phyloP scores from a whole-genome alignment of 257 asterid species.

The Rehmannia glutinosa region DNA sequence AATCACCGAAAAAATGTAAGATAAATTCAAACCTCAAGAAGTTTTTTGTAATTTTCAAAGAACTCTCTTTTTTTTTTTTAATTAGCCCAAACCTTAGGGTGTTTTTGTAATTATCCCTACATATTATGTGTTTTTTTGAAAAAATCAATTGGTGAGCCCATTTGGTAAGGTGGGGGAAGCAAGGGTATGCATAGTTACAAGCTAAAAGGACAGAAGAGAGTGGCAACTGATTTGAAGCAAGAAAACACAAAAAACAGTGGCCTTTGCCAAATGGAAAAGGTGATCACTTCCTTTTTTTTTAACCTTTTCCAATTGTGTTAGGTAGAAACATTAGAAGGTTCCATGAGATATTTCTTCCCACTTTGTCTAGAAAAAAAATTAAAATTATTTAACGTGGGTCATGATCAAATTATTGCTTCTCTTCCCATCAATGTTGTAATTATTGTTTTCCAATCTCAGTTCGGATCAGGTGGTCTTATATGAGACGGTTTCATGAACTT shows the following conservation, averaged over 20 bases:
- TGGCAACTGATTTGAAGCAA: neutral
- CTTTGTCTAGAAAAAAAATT: neutral
- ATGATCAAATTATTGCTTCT: slow-evolving; percentile 10
- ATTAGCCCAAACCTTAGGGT: no score
- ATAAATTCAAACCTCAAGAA: no score
- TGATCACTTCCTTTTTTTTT: slow-evolving; percentile 16
- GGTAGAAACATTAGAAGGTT: slow-evolving; percentile 73
- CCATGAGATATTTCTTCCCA: slow-evolving; percentile 31
- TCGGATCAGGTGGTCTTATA: no score
- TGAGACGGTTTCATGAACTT: no score
- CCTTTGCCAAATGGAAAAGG: slow-evolving; percentile 42
- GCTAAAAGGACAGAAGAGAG: no score
- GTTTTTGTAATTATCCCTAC: no score
- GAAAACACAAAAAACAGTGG: slow-evolving; percentile 12
- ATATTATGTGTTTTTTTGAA: no score
- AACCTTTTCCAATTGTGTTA: slow-evolving; percentile 44
- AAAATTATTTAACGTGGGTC: slow-evolving; percentile 12
- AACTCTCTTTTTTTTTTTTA: no score
- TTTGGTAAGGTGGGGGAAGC: neutral
- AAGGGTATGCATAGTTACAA: no score
- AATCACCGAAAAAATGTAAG: no score
- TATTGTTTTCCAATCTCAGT: no score
- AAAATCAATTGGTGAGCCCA: neutral
- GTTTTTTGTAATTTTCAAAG: no score
- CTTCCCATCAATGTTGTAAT: slow-evolving; percentile 23